Conservation (phyloP, 345 rosid genomes). For the Boechera stricta region DNA sequence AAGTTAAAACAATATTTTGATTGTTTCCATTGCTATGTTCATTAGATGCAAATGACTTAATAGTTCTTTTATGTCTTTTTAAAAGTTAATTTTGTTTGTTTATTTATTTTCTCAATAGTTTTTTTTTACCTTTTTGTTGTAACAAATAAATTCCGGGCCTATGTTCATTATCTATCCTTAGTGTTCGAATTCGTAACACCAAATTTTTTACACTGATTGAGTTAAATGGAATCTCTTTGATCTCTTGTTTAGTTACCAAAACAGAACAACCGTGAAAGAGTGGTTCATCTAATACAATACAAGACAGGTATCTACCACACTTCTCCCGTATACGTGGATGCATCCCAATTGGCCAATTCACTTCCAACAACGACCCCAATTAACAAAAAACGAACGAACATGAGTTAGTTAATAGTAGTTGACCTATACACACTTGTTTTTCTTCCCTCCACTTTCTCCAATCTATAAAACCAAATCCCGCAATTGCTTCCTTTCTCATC, state of each 20-base stretch:
- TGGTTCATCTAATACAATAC: constrained; percentile 39
- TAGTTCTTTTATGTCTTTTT: too few relatives aligned
- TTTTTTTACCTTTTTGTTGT: too few relatives aligned
- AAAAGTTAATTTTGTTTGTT: too few relatives aligned
- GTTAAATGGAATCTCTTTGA: background rate
- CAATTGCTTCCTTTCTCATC: constrained; percentile 30
- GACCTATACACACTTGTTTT: constrained; percentile 32
- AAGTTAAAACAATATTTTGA: too few relatives aligned
- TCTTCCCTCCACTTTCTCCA: constrained; percentile 44
- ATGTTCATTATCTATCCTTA: too few relatives aligned
- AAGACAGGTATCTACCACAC: constrained; percentile 33
- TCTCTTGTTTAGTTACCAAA: constrained; percentile 34
- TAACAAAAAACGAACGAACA: constrained; percentile 24
- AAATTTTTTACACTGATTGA: too few relatives aligned
- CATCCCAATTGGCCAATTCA: constrained; percentile 1
- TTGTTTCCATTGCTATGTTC: too few relatives aligned
- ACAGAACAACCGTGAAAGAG: constrained; percentile 40
- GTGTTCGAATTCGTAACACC: too few relatives aligned
- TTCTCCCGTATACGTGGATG: background rate
- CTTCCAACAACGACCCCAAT: constrained; percentile 31
- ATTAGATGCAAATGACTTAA: too few relatives aligned
- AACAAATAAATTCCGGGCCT: too few relatives aligned
- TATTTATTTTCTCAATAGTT: too few relatives aligned
- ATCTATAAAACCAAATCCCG: constrained; percentile 35
- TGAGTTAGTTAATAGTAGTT: constrained; percentile 44